These are phyloP conservation scores for Zizania latifolia DNA, from an alignment of 176 grass and related monocot genomes.

Conservation along the genomic window DNA sequence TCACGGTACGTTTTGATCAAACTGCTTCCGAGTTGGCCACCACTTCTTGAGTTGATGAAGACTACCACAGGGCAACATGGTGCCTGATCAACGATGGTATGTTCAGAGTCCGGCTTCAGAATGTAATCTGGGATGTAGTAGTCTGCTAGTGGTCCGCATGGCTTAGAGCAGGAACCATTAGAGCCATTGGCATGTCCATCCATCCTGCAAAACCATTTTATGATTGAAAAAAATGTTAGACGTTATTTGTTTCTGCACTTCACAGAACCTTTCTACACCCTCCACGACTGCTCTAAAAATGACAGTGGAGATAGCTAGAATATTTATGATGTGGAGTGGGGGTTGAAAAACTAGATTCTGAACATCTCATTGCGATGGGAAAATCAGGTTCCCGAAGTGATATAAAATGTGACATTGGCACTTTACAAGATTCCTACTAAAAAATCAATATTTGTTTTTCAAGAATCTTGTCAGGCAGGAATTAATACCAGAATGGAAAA, in stretches of 20 bases:
- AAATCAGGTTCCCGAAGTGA: background rate
- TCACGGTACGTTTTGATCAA: conserved; percentile 74
- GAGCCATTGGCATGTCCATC: background rate
- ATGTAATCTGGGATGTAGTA: conserved; percentile 91
- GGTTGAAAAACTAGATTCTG: background rate
- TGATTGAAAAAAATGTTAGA: background rate
- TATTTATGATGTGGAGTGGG: background rate
- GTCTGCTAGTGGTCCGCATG: conserved; percentile 28
- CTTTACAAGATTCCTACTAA: background rate
- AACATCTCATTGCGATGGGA: background rate
- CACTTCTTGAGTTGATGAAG: conserved; percentile 93
- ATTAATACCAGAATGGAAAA: background rate
- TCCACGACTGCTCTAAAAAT: background rate
- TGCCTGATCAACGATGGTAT: background rate
- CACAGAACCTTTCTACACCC: background rate
- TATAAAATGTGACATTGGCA: background rate
- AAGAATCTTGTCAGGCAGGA: background rate
- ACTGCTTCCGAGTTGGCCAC: conserved; percentile 74
- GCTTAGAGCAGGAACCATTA: conserved; percentile 9
- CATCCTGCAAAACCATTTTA: conserved; percentile 38
- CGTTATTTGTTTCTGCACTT: background rate
- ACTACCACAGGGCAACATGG: conserved; percentile 80
- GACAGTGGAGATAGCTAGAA: background rate
- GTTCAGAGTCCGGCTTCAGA: conserved; percentile 41
- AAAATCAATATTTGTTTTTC: background rate